Conservation (phyloP, 495 filamentous ascomycete genomes). For the Penicillium paxilli region DNA sequence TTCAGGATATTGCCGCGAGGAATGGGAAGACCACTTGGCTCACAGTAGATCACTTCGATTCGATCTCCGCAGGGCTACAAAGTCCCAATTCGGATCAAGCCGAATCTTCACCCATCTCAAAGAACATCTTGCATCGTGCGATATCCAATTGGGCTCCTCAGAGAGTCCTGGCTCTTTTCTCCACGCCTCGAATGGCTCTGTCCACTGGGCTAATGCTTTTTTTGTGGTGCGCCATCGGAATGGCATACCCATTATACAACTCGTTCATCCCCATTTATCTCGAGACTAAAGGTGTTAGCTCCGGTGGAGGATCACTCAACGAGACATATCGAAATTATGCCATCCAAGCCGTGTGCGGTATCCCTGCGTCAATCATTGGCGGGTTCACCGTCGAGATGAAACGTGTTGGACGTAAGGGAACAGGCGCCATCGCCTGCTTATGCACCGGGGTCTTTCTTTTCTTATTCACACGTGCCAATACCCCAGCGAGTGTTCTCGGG, state of each 20-base stretch:
- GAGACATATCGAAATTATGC: constrained; percentile 13
- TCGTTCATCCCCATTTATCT: constrained; percentile 17
- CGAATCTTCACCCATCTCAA: constrained; percentile 15
- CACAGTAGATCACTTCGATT: constrained; percentile 21
- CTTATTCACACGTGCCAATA: neutral
- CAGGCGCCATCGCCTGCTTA: constrained; percentile 3
- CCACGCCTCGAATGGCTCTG: neutral
- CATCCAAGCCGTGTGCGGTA: constrained; percentile 7
- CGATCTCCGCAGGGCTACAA: constrained; percentile 1
- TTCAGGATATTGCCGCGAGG: constrained; percentile 23
- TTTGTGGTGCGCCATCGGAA: neutral
- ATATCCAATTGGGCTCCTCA: neutral
- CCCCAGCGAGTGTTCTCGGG: neutral
- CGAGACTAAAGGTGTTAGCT: neutral
- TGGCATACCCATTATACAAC: constrained; percentile 2
- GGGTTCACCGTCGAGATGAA: constrained; percentile 10
- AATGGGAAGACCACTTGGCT: constrained; percentile 27
- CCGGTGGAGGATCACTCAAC: neutral
- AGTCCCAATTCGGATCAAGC: constrained; percentile 5
- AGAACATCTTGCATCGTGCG: neutral
- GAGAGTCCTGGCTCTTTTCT: neutral
- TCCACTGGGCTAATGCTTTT: neutral
- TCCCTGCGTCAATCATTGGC: constrained; percentile 9
- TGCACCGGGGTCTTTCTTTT: constrained; percentile 2
- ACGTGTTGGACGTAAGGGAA: constrained; percentile 12